These are phyloP conservation scores for Quercus phellos DNA, from an alignment of 331 rosid genomes.

Conservation along the genomic window DNA sequence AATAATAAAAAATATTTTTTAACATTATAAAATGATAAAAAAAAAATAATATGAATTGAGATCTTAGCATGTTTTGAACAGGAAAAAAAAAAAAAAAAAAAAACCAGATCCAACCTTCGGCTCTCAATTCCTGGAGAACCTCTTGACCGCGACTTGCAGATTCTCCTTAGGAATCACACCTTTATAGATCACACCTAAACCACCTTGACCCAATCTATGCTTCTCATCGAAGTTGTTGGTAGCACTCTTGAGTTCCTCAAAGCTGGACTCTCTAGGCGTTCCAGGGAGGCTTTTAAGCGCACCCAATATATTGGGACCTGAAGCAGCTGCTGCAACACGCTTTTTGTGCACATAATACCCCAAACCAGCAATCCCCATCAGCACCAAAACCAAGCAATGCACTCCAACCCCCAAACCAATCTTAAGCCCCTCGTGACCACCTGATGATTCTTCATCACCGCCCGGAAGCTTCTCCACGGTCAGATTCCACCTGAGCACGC, in stretches of 20 bases:
- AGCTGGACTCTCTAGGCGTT: constrained; percentile 54
- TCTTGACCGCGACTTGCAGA: constrained; percentile 62
- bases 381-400: constrained; percentile 5
- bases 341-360: constrained; percentile 2
- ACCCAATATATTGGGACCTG: constrained; percentile 44
- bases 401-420: constrained; percentile 50
- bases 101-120: too few relatives aligned
- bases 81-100: too few relatives aligned
- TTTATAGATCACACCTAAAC: constrained; percentile 62
- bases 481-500: constrained; percentile 61
- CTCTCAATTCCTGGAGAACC: constrained; percentile 35
- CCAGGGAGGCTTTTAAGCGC: constrained; percentile 66
- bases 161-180: constrained; percentile 41
- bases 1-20: too few relatives aligned
- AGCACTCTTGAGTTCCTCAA: constrained; percentile 60
- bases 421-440: not conserved
- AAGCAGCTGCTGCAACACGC: constrained; percentile 2
- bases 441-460: not conserved
- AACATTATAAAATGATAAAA: too few relatives aligned
- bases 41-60: too few relatives aligned
- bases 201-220: constrained; percentile 62
- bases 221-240: constrained; percentile 58
- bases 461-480: constrained; percentile 39
- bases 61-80: too few relatives aligned
- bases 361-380: constrained; percentile 14